Percentiles rank a stretch among this genome's conserved stretches.
Evolutionary conservation across 176 grass and related monocot species (phyloP).

Genomic region (Aegilops tauschii): DNA sequence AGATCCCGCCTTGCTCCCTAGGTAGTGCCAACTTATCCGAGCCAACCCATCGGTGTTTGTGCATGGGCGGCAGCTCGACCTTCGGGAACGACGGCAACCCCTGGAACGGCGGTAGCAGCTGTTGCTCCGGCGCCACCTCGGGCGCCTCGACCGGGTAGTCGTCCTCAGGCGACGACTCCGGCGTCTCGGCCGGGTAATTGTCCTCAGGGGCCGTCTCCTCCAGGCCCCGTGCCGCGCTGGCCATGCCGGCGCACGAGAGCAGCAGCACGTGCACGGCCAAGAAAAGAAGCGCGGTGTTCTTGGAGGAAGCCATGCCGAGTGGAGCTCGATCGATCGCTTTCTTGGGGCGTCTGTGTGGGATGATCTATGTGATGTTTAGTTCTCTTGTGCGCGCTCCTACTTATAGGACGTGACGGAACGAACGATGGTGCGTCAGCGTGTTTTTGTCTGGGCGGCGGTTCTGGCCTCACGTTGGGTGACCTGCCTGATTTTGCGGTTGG

Average conservation of each 20-base stretch:
- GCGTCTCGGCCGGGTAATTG: no score
- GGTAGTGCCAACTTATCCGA: no score
- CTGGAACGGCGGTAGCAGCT: background rate
- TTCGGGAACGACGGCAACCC: background rate
- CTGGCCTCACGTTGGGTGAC: background rate
- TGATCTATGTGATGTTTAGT: background rate
- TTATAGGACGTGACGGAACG: background rate
- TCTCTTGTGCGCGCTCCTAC: background rate
- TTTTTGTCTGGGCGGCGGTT: background rate
- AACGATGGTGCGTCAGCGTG: background rate
- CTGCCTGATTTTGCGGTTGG: background rate
- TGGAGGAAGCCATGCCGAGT: conserved; percentile 12
- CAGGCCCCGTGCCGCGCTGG: no score
- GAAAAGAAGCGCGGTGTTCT: background rate
- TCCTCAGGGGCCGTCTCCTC: no score
- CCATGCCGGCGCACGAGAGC: no score
- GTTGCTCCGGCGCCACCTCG: background rate
- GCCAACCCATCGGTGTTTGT: no score
- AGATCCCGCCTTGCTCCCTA: no score
- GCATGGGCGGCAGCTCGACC: conserved; percentile 1
- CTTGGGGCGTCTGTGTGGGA: no score
- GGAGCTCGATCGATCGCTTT: background rate
- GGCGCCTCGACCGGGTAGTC: background rate
- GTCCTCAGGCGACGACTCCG: no score
- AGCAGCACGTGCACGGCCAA: no score